Conservation (phyloP, 495 filamentous ascomycete species). For the Xylaria longipes region DNA sequence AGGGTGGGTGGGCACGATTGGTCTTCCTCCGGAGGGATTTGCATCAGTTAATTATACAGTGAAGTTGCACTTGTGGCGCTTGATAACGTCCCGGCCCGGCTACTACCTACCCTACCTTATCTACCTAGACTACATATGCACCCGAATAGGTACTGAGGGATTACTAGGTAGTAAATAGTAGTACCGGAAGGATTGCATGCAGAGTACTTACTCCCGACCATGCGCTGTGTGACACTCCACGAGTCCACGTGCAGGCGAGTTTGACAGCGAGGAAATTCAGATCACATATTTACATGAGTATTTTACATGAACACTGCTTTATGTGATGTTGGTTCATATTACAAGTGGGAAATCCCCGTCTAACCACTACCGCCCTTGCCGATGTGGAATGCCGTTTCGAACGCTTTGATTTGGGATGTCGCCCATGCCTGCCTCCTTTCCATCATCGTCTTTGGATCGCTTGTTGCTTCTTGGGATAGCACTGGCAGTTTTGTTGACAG, state of each 20-base stretch:
- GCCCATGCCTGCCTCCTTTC: not conserved
- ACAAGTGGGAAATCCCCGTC: not conserved
- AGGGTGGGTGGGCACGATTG: not conserved
- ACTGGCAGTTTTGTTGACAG: not conserved
- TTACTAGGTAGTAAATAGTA: too few relatives aligned
- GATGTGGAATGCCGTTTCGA: slow-evolving; percentile 1
- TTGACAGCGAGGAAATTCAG: not conserved
- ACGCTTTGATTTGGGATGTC: not conserved
- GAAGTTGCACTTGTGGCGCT: not conserved
- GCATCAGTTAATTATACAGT: not conserved
- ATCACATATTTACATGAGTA: not conserved
- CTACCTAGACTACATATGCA: not conserved
- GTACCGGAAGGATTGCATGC: not conserved
- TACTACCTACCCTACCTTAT: not conserved
- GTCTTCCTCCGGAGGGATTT: not conserved
- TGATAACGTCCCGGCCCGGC: not conserved
- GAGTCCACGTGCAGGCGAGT: not conserved
- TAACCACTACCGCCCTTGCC: not conserved
- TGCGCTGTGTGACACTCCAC: not conserved
- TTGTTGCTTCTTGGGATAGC: not conserved
- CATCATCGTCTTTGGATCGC: not conserved
- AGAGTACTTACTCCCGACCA: not conserved
- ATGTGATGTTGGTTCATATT: not conserved
- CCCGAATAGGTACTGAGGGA: too few relatives aligned
- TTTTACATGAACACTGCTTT: too few relatives aligned